Conservation (phyloP, 257 asterid genomes). For the Capsicum chinense region DNA sequence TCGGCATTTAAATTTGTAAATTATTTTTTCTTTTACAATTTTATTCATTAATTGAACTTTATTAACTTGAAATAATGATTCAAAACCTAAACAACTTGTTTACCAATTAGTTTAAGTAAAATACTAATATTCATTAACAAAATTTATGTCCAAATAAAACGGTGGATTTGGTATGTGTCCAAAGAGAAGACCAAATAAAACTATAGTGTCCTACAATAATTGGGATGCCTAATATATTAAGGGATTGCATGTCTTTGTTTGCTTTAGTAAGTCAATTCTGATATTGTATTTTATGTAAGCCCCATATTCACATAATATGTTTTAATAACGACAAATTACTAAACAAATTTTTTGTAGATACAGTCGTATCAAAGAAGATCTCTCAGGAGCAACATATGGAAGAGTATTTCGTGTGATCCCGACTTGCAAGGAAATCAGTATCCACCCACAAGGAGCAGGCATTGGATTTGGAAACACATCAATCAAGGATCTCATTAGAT, state of each 20-base stretch:
- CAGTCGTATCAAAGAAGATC: no score
- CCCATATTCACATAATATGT: no score
- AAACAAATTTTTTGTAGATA: no score
- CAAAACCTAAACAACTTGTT: background rate
- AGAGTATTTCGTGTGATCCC: no score
- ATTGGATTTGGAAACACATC: no score
- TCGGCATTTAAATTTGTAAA: background rate
- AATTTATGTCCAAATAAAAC: background rate
- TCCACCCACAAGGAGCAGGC: no score
- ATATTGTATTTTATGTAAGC: background rate
- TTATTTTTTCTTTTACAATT: background rate
- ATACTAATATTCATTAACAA: background rate
- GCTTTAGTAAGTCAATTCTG: background rate
- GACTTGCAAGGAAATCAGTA: no score
- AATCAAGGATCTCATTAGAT: no score
- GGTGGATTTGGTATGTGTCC: background rate
- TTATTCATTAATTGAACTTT: background rate
- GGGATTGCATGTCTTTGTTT: background rate
- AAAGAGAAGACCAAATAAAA: background rate
- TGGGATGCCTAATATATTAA: background rate
- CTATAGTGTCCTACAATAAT: background rate
- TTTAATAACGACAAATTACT: no score
- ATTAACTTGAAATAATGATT: background rate
- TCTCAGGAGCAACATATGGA: no score
- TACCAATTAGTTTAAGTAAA: background rate